phyloP scores from a whole-genome alignment of 2,329 filamentous ascomycete species.

The Epicoccum nigrum region DNA sequence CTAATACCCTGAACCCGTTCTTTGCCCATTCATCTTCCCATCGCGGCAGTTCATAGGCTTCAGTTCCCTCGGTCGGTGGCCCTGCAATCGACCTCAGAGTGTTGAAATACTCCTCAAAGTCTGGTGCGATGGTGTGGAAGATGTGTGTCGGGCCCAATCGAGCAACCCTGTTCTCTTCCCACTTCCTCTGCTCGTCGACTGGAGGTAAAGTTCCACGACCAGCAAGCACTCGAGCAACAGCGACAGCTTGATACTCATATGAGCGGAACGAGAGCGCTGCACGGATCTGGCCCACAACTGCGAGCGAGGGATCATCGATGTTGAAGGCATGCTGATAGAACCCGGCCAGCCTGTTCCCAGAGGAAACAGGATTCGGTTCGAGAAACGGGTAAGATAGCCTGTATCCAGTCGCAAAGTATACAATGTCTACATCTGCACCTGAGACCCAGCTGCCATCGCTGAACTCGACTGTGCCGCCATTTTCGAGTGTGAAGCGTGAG shows the following conservation, averaged over 20 bases:
- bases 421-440: constrained; percentile 59
- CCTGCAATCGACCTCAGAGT: constrained; percentile 47
- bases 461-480: constrained; percentile 60
- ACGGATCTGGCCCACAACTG: constrained; percentile 64
- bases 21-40: constrained; percentile 4
- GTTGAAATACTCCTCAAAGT: constrained; percentile 71
- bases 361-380: constrained; percentile 50
- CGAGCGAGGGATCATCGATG: constrained; percentile 59
- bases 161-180: constrained; percentile 60
- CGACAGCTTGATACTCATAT: constrained; percentile 71
- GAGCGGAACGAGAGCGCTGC: constrained; percentile 66
- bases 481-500: constrained; percentile 46
- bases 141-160: constrained; percentile 58
- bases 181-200: constrained; percentile 56
- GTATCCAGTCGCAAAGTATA: constrained; percentile 72
- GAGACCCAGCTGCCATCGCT: constrained; percentile 60
- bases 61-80: constrained; percentile 3
- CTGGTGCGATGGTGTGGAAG: constrained; percentile 64
- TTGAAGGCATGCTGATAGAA: constrained; percentile 66
- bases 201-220: constrained; percentile 60
- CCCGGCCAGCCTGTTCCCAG: constrained; percentile 62
- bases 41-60: constrained; percentile 10
- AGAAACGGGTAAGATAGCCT: constrained; percentile 67
- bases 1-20: constrained; percentile 8
- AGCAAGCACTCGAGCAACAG: constrained; percentile 64